These are phyloP conservation scores for Entelexis sorbosivorans DNA, from an alignment of 1,139 yeast genomes.

Conservation along the genomic window DNA sequence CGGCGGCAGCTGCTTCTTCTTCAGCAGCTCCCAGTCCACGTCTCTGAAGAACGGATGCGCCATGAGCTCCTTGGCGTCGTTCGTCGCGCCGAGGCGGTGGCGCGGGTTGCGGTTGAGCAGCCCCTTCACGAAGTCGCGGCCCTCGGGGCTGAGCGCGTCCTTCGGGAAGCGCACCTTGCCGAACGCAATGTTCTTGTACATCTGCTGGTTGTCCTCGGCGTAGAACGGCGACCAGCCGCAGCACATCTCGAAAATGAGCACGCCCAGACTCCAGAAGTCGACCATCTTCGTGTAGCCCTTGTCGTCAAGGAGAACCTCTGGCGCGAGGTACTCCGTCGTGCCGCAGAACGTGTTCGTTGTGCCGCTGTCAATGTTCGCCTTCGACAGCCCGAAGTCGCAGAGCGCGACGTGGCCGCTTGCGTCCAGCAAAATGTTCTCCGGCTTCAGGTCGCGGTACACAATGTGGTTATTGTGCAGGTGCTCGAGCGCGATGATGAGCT, in stretches of 20 bases:
- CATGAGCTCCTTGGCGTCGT: constrained; percentile 83
- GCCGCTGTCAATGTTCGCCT: constrained; percentile 79
- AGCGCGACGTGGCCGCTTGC: constrained; percentile 95
- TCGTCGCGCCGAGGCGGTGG: constrained; percentile 81
- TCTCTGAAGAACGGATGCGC: constrained; percentile 87
- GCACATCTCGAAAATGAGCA: constrained; percentile 86
- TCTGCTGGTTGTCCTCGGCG: constrained; percentile 94
- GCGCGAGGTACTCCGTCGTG: constrained; percentile 93
- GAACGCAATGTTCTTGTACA: constrained; percentile 96
- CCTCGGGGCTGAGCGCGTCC: constrained; percentile 83
- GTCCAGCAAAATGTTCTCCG: constrained; percentile 84
- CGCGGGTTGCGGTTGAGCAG: constrained; percentile 87
- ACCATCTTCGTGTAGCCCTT: constrained; percentile 92
- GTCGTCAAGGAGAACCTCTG: constrained; percentile 82
- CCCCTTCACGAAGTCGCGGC: constrained; percentile 90
- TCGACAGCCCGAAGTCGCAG: constrained; percentile 93
- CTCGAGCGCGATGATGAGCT: constrained; percentile 79
- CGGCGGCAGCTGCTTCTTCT: constrained; percentile 81
- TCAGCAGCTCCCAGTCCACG: constrained; percentile 75
- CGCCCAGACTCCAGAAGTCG: constrained; percentile 98
- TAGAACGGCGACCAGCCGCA: constrained; percentile 99
- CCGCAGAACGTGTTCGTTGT: constrained; percentile 97
- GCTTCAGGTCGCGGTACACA: constrained; percentile 88
- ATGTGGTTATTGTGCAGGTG: constrained; percentile 87
- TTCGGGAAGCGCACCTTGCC: constrained; percentile 96